Percentiles rank a stretch among this genome's conserved stretches.
phyloP scores from a whole-genome alignment of 176 grass and related monocot genomes.

The Leersia perrieri region DNA sequence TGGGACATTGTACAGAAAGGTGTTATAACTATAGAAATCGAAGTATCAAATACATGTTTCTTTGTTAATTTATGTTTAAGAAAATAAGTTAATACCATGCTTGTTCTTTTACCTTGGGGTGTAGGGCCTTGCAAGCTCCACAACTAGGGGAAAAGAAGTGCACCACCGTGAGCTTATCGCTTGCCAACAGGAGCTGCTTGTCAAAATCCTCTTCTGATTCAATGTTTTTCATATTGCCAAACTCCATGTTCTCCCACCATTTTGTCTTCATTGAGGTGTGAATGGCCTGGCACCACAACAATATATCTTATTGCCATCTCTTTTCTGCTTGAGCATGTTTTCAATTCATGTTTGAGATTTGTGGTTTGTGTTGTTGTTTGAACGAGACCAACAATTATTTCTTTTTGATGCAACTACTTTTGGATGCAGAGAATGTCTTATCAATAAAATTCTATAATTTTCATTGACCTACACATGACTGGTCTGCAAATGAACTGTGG shows the following conservation, averaged over 20 bases:
- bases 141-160: conserved; percentile 59
- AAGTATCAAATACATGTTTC: not conserved
- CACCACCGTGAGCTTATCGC: conserved; percentile 58
- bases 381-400: conserved; percentile 1
- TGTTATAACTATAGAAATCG: not conserved
- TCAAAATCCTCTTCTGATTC: conserved; percentile 50
- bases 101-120: conserved; percentile 66
- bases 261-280: conserved; percentile 5
- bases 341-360: not conserved
- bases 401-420: not conserved
- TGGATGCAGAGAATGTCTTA: not conserved
- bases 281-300: not conserved
- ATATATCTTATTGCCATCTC: conserved; percentile 4
- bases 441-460: not conserved
- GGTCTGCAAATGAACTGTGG: not conserved
- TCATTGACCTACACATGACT: too few relatives aligned
- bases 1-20: conserved; percentile 27
- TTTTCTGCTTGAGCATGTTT: conserved; percentile 15
- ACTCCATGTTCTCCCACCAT: conserved; percentile 48
- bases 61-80: not conserved
- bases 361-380: not conserved
- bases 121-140: conserved; percentile 57
- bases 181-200: conserved; percentile 35
- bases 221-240: conserved; percentile 50
- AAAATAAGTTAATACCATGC: conserved; percentile 1